Base-by-base conservation (phyloP, 2,329 filamentous ascomycete genomes). In the Fusarium solani-melongenae region DNA sequence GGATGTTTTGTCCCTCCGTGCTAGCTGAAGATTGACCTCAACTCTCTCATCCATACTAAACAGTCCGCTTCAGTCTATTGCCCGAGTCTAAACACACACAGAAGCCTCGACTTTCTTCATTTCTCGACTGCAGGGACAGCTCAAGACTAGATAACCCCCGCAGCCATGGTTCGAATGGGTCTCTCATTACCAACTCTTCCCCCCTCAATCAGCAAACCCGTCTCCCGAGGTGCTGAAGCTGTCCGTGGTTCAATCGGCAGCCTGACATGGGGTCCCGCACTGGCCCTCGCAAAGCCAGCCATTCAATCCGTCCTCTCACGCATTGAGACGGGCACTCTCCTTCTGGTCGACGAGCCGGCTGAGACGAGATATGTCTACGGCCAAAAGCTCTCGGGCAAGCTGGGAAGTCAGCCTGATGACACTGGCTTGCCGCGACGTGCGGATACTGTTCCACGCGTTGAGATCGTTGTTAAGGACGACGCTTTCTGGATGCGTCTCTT, bases 401-500 rank as follows among this genome's bases (percentile, higher is more conserved):
- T 81, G 71, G 75, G 80, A 24, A 81, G 82, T 36, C 67, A 78
- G 11, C 80, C 80, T 51, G 83, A 83, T 56, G 83, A 75, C 36
- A 75, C 76, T 39, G 82, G 83, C 64, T 78, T 81, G 8, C 69
- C 72, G 11, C 79, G 78, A 62, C 86, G 71, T 66, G 82, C 77
- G 14, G 77, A 77, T 61, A 77, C 77, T 3, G 76, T 83, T 1
- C 85, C 84, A 3, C 81, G 82, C 6, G 86, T 90, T 5, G 87
- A 91, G 74, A 81, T 94, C 36, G 84, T 87, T 14, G 87, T 94
- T 10, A 88, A 89, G 78, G 88, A 89, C 75, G 91, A 93, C 71
- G 85, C 90, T 33, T 93, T 94, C 79, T 94, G 92, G 92, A 87
- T 93, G 77, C 87, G 92, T 44, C 81, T 93, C 60, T 86, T 92